Evolutionary conservation across 2,329 filamentous ascomycete genomes (phyloP), one percentile per base, ranked within the genome.

Genomic region (Cordyceps farinosa): DNA sequence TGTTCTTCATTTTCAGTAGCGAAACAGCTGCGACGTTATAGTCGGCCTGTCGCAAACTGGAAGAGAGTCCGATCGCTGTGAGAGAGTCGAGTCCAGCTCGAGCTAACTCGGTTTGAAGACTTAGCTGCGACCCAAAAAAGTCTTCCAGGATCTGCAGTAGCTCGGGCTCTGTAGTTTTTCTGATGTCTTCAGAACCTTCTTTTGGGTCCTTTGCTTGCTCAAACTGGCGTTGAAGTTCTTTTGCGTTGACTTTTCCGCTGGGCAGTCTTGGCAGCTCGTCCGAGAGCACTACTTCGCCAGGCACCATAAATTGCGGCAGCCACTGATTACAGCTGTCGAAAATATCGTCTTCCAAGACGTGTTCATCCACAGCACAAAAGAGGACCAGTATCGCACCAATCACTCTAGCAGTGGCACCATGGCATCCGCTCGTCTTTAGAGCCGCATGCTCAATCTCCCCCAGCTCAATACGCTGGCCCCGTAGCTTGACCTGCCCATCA

Each of bases 221-320:
- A 47, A 74, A 90, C 8, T 84, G 77, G 1, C 77, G 71, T 67
- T 86, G 80, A 8, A 97, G 76, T 13, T 74, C 75, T 68, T 86
- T 89, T 58, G 86, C 87, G 70, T 97, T 90, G 15, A 93, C 82
- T 71, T 97, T 97, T 0, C 93, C 93, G 0, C 92, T 96, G 2
- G 92, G 81, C 27, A 97, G 78, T 59, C 88, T 86, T 1, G 92
- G 92, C 62, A 97, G 87, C 9, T 82, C 78, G 0, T 80, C 67
- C 66, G 90, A 76, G 1, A 90, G 70, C 0, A 91, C 74, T 30
- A 96, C 77, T 65, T 96, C 89, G 4, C 84, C 83, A 0, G 93
- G 93, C 1, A 96, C 77, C 93, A 97, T 97, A 71, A 88, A 95
- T 4, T 81, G 80, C 0, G 92, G 91, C 1, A 97, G 80, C 91